Percentiles rank a stretch among this genome's conserved stretches.
Conservation (phyloP, 768 basidiomycete species). For the Suillus hirtellus region DNA sequence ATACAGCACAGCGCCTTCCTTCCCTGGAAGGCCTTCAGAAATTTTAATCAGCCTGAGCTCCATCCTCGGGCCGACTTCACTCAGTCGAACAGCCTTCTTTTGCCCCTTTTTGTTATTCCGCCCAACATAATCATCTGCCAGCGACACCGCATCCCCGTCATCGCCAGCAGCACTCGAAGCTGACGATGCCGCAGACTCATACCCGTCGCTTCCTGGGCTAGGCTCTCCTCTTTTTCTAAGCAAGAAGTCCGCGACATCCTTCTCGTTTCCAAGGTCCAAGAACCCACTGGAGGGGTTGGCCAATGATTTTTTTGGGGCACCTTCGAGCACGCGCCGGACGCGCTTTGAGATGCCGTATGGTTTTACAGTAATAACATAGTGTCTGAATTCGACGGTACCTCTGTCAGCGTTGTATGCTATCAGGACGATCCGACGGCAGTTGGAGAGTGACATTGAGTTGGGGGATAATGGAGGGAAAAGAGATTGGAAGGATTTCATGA, state of each 20-base stretch:
- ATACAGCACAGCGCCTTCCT: slow-evolving; percentile 90
- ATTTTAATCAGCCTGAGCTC: slow-evolving; percentile 93
- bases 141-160: slow-evolving; percentile 74
- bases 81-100: slow-evolving; percentile 85
- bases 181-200: slow-evolving; percentile 81
- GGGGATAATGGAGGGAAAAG: slow-evolving; percentile 93
- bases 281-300: slow-evolving; percentile 38
- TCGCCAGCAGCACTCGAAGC: slow-evolving; percentile 83
- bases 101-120: slow-evolving; percentile 91
- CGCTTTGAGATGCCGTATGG: slow-evolving; percentile 92
- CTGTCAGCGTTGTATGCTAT: slow-evolving; percentile 86
- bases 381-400: slow-evolving; percentile 88
- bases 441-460: slow-evolving; percentile 74
- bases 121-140: slow-evolving; percentile 94
- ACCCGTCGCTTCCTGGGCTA: slow-evolving; percentile 57
- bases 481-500: slow-evolving; percentile 96
- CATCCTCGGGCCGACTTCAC: slow-evolving; percentile 95
- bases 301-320: slow-evolving; percentile 37
- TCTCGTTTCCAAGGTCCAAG: slow-evolving; percentile 84
- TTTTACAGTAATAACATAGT: slow-evolving; percentile 94
- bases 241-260: slow-evolving; percentile 95
- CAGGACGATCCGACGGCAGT: slow-evolving; percentile 92
- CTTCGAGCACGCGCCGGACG: slow-evolving; percentile 83
- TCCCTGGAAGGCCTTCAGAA: slow-evolving; percentile 90
- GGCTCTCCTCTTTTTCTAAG: slow-evolving; percentile 67